A percentile compares a stretch with the other conserved stretches of the same genome.
Conservation (phyloP, 495 filamentous ascomycete genomes). For the Aspergillus ostianus region DNA sequence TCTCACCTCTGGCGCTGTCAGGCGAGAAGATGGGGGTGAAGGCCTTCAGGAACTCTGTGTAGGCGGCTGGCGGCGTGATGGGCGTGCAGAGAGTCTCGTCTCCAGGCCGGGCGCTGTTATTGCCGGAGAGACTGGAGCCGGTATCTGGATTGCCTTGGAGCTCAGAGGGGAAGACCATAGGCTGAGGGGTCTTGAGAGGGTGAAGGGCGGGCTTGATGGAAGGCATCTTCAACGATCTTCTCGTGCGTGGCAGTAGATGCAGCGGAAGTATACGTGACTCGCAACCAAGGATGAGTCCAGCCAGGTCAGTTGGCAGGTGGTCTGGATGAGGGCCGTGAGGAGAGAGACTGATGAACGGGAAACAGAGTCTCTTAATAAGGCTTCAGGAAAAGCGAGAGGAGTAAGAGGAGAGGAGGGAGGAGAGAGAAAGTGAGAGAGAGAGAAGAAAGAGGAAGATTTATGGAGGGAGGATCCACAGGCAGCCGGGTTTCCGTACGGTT, state of each 20-base stretch:
- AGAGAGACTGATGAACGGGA: constrained; percentile 4
- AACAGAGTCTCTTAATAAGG: constrained; percentile 6
- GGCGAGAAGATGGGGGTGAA: constrained; percentile 64
- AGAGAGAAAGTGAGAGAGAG: neutral
- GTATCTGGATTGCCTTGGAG: constrained; percentile 41
- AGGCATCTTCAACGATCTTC: constrained; percentile 40
- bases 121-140: constrained; percentile 31
- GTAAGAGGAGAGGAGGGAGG: constrained; percentile 4
- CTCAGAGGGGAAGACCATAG: constrained; percentile 76
- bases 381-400: constrained; percentile 10
- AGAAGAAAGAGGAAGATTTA: constrained; percentile 10
- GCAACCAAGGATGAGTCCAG: neutral
- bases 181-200: constrained; percentile 74
- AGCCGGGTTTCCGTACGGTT: constrained; percentile 9
- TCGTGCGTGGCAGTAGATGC: constrained; percentile 4
- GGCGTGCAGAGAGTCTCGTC: constrained; percentile 67
- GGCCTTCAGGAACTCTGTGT: constrained; percentile 86
- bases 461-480: constrained; percentile 2
- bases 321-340: constrained; percentile 1
- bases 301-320: neutral
- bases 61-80: constrained; percentile 88
- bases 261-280: constrained; percentile 1
- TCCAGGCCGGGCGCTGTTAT: constrained; percentile 35
- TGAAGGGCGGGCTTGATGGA: constrained; percentile 62
- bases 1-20: constrained; percentile 29